Percentiles rank a stretch among this genome's conserved stretches.
Conservation (phyloP, 805 yeast species). For the Peterozyma toletana region DNA sequence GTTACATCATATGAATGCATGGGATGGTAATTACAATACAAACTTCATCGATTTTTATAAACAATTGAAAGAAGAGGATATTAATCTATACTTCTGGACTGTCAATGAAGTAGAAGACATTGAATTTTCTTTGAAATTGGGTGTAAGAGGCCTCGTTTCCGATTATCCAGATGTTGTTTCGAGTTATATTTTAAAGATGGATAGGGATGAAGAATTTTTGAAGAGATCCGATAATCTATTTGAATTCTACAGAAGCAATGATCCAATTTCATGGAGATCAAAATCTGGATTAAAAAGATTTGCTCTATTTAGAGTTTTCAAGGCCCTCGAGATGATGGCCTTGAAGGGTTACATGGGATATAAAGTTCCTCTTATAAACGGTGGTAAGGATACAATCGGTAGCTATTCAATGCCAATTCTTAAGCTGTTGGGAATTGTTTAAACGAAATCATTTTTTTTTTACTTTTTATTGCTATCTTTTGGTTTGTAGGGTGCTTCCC, state of each 20-base stretch:
- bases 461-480: not conserved
- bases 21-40: slow-evolving; percentile 4
- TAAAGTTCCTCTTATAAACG: slow-evolving; percentile 5
- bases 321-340: slow-evolving; percentile 1
- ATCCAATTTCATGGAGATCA: slow-evolving; percentile 4
- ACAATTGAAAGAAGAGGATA: not conserved
- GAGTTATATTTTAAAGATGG: not conserved
- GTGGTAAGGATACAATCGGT: slow-evolving; percentile 5
- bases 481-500: no score
- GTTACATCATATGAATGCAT: slow-evolving; percentile 3
- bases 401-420: not conserved
- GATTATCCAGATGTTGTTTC: slow-evolving; percentile 4
- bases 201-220: not conserved
- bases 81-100: slow-evolving; percentile 7
- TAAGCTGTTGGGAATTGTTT: slow-evolving; percentile 5
- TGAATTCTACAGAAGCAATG: slow-evolving; percentile 4
- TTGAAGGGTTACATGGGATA: slow-evolving; percentile 1
- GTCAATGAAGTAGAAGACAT: slow-evolving; percentile 1
- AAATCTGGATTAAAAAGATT: slow-evolving; percentile 6
- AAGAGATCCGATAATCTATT: not conserved
- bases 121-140: slow-evolving; percentile 3
- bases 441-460: not conserved
- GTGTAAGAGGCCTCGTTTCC: slow-evolving; percentile 5
- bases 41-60: slow-evolving; percentile 6
- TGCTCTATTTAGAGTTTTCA: slow-evolving; percentile 2